Conservation (phyloP, 2,329 filamentous ascomycete species). For the Ceratocystis eucalypticola region DNA sequence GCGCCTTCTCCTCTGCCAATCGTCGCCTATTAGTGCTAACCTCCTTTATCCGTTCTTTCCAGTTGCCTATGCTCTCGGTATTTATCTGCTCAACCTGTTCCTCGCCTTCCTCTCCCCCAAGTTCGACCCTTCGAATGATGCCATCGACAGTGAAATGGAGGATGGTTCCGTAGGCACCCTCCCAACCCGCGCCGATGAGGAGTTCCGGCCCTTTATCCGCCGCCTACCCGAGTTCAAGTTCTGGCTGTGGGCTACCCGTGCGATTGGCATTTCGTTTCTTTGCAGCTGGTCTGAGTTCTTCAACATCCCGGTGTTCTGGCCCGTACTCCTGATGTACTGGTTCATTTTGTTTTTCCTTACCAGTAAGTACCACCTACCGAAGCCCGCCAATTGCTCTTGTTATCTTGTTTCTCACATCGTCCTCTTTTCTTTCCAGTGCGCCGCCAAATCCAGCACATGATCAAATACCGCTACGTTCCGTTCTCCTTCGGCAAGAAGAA, state of each 20-base stretch:
- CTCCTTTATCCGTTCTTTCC: slow-evolving; percentile 27
- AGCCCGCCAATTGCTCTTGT: slow-evolving; percentile 3
- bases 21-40: slow-evolving; percentile 2
- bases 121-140: slow-evolving; percentile 92
- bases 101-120: slow-evolving; percentile 96
- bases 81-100: slow-evolving; percentile 98
- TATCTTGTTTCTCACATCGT: neutral
- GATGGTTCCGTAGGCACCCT: slow-evolving; percentile 71
- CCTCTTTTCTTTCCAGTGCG: slow-evolving; percentile 49
- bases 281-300: slow-evolving; percentile 93
- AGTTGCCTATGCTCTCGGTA: slow-evolving; percentile 92
- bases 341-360: slow-evolving; percentile 90
- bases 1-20: slow-evolving; percentile 22
- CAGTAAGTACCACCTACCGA: slow-evolving; percentile 48
- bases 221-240: slow-evolving; percentile 98
- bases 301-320: slow-evolving; percentile 98
- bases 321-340: slow-evolving; percentile 96
- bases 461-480: slow-evolving; percentile 97
- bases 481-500: slow-evolving; percentile 83
- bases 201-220: slow-evolving; percentile 95
- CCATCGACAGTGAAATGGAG: slow-evolving; percentile 87
- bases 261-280: slow-evolving; percentile 65
- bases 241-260: slow-evolving; percentile 91
- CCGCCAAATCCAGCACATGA: slow-evolving; percentile 99
- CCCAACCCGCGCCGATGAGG: slow-evolving; percentile 90